A percentile compares a stretch with the other conserved stretches of the same genome.
These are phyloP conservation scores for Mucor sp. DNA, from an alignment of 371 early-diverging fungal genomes.

Conservation along the genomic window DNA sequence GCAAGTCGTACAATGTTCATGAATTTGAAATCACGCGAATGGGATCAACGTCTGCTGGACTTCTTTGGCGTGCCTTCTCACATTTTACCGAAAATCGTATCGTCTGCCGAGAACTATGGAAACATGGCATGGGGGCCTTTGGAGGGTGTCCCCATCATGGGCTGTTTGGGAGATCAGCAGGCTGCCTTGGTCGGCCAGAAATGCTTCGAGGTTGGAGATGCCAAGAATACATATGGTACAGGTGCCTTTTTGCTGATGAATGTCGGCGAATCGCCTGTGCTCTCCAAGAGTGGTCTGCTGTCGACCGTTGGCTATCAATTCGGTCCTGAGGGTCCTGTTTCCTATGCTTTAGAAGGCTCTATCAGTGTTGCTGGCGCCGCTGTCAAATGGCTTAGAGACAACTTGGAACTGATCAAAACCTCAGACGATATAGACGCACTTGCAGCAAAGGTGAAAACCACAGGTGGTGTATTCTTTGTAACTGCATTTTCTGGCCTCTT, in stretches of 20 bases:
- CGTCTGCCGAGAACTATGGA: slow-evolving; percentile 84
- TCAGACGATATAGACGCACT: slow-evolving; percentile 70
- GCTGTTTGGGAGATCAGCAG: slow-evolving; percentile 96
- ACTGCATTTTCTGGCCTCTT: slow-evolving; percentile 94
- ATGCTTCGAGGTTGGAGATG: slow-evolving; percentile 85
- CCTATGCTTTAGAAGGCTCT: slow-evolving; percentile 94
- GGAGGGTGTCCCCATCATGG: slow-evolving; percentile 74
- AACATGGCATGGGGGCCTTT: slow-evolving; percentile 61
- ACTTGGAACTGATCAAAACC: slow-evolving; percentile 75
- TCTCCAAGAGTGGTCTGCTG: slow-evolving; percentile 83
- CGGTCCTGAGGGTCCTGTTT: slow-evolving; percentile 71
- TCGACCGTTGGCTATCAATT: slow-evolving; percentile 94
- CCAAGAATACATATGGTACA: slow-evolving; percentile 96
- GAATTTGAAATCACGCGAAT: slow-evolving; percentile 76
- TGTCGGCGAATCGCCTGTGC: slow-evolving; percentile 81
- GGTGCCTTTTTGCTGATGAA: slow-evolving; percentile 96
- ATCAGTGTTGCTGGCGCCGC: slow-evolving; percentile 95
- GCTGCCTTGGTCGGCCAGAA: slow-evolving; percentile 96
- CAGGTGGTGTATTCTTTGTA: slow-evolving; percentile 93
- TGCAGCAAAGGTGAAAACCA: slow-evolving; percentile 63
- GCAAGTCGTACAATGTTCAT: slow-evolving; percentile 92
- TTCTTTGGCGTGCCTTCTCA: slow-evolving; percentile 63
- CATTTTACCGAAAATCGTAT: slow-evolving; percentile 76
- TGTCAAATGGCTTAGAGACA: slow-evolving; percentile 91
- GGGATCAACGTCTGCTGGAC: slow-evolving; percentile 76